Evolutionary conservation across 306 rosid genomes (phyloP).

Genomic region (Inga leiocalycina): DNA sequence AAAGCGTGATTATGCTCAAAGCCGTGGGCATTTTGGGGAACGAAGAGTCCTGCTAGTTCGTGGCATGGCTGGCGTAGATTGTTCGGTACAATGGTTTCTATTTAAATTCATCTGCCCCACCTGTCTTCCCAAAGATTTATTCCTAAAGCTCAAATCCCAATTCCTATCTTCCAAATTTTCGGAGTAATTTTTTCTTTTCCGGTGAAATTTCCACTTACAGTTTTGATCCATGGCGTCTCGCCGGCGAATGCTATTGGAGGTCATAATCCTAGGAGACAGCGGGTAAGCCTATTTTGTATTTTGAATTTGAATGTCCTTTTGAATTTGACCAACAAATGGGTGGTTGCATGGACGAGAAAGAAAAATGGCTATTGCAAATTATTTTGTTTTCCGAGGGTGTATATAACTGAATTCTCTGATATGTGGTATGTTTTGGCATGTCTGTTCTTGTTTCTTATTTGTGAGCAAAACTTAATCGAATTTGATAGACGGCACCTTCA

Average conservation of each 20-base stretch:
- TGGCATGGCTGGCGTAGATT: background rate
- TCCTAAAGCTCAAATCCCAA: constrained; percentile 20
- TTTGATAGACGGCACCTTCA: background rate
- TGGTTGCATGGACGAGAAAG: background rate
- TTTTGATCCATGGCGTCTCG: constrained; percentile 87
- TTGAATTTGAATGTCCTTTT: background rate
- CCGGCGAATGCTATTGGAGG: constrained; percentile 95
- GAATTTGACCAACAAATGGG: background rate
- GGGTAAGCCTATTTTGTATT: constrained; percentile 55
- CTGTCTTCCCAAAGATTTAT: constrained; percentile 36
- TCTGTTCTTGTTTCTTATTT: background rate
- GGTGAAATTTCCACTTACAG: background rate
- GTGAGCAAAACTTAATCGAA: background rate
- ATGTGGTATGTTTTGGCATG: constrained; percentile 16
- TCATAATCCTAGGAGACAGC: constrained; percentile 97
- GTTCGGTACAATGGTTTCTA: background rate
- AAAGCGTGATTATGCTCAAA: background rate
- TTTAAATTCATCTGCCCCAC: constrained; percentile 19
- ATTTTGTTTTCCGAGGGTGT: background rate
- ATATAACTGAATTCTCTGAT: constrained; percentile 22
- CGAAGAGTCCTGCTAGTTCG: background rate
- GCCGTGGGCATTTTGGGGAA: background rate
- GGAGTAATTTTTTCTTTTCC: background rate
- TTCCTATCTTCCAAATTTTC: constrained; percentile 13
- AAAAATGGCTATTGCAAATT: constrained; percentile 5